These are phyloP conservation scores for Camillea tinctor DNA, from an alignment of 2,329 filamentous ascomycete genomes.

Conservation along the genomic window DNA sequence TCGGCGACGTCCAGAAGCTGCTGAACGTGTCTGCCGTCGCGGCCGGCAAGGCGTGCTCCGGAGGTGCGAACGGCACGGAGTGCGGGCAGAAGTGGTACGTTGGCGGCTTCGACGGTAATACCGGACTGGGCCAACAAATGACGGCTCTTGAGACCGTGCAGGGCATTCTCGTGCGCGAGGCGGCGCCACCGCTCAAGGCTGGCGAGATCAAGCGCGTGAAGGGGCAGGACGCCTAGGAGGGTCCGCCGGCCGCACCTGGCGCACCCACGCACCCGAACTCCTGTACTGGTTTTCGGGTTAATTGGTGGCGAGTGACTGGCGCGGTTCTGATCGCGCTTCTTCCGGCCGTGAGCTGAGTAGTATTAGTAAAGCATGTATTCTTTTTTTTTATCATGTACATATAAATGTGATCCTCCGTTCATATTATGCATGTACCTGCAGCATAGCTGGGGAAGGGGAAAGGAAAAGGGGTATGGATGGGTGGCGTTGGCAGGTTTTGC, in stretches of 20 bases:
- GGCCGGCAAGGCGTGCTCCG: conserved; percentile 57
- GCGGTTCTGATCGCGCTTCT: not conserved
- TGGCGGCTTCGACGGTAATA: conserved; percentile 52
- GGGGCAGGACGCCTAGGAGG: conserved; percentile 5
- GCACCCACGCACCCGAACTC: conserved; percentile 3
- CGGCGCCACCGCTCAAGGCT: conserved; percentile 45
- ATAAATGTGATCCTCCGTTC: not conserved
- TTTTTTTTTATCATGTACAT: too few species aligned
- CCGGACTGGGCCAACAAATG: conserved; percentile 64
- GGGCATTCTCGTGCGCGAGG: conserved; percentile 49
- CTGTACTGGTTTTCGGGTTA: not conserved
- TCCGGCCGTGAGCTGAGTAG: too few species aligned
- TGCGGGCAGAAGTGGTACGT: conserved; percentile 66
- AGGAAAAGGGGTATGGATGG: not conserved
- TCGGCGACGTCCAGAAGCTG: conserved; percentile 43
- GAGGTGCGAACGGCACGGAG: conserved; percentile 47
- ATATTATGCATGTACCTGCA: not conserved
- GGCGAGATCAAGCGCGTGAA: conserved; percentile 47
- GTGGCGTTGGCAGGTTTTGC: not conserved
- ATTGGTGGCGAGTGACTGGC: conserved; percentile 1
- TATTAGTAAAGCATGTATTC: too few species aligned
- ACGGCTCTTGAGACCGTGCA: conserved; percentile 63
- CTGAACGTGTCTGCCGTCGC: conserved; percentile 54
- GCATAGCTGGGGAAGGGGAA: not conserved
- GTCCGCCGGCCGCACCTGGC: conserved; percentile 3